phyloP scores from a whole-genome alignment of 106 monocot genomes.

The Platanthera zijinensis region DNA sequence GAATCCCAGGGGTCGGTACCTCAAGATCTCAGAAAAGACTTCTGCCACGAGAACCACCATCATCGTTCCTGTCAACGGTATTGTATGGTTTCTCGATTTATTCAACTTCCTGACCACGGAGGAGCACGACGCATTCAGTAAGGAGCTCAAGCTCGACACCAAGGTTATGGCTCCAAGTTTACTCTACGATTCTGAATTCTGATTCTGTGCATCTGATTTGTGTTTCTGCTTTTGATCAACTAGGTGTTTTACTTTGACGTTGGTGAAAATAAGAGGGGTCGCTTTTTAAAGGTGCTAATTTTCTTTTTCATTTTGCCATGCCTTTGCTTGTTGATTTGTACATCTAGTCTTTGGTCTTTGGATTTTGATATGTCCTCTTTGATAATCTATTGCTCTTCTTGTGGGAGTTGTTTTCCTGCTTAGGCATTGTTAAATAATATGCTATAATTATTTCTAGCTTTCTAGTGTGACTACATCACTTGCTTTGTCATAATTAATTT shows the following conservation, averaged over 20 bases:
- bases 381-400: not conserved
- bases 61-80: slow-evolving; percentile 64
- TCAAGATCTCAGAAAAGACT: slow-evolving; percentile 97
- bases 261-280: slow-evolving; percentile 85
- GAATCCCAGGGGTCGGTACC: slow-evolving; percentile 72
- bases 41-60: slow-evolving; percentile 82
- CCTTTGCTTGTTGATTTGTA: not conserved
- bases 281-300: slow-evolving; percentile 72
- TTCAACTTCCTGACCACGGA: slow-evolving; percentile 51
- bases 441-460: not conserved
- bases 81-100: slow-evolving; percentile 71
- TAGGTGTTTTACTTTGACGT: slow-evolving; percentile 90
- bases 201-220: slow-evolving; percentile 5
- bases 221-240: slow-evolving; percentile 4
- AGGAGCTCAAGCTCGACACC: slow-evolving; percentile 83
- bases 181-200: slow-evolving; percentile 7
- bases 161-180: slow-evolving; percentile 36
- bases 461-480: not conserved
- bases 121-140: slow-evolving; percentile 58
- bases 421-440: not conserved
- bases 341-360: not conserved
- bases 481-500: not conserved
- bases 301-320: not conserved
- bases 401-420: not conserved
- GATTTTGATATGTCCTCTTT: not conserved